These are phyloP conservation scores for Microsporum canis DNA, from an alignment of 2,329 filamentous ascomycete species.

Conservation along the genomic window DNA sequence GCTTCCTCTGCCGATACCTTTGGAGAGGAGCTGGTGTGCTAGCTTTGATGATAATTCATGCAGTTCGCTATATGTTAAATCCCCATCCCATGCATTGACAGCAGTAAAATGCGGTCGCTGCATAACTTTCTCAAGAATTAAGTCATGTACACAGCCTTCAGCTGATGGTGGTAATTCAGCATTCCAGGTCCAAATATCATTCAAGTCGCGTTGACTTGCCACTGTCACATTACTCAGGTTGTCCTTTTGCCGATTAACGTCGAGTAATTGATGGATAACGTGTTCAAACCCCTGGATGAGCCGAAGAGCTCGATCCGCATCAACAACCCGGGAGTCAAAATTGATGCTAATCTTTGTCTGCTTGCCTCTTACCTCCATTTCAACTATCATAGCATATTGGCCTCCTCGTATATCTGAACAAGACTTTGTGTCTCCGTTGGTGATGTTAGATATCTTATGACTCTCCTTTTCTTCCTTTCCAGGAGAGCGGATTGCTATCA, in stretches of 20 bases:
- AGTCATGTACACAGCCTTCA: conserved; percentile 14
- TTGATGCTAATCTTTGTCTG: background rate
- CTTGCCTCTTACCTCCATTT: background rate
- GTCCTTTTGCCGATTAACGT: background rate
- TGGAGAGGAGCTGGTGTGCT: conserved; percentile 21
- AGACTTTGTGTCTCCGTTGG: background rate
- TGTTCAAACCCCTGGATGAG: background rate
- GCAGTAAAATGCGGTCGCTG: conserved; percentile 12
- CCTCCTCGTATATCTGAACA: background rate
- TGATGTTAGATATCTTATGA: background rate
- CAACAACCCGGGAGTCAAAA: background rate
- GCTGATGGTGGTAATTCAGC: conserved; percentile 13
- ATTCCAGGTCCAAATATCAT: conserved; percentile 19
- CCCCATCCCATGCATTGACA: conserved; percentile 17
- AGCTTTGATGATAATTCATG: conserved; percentile 23
- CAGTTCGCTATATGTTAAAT: conserved; percentile 12
- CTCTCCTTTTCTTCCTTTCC: background rate
- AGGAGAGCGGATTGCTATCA: background rate
- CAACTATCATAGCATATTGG: background rate
- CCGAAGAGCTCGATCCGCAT: background rate
- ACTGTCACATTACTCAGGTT: background rate
- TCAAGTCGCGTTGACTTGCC: background rate
- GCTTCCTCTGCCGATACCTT: conserved; percentile 21
- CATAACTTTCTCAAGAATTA: conserved; percentile 9
- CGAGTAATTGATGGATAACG: background rate